Base-by-base conservation (phyloP, 345 rosid genomes). In the Turnera subulata region DNA sequence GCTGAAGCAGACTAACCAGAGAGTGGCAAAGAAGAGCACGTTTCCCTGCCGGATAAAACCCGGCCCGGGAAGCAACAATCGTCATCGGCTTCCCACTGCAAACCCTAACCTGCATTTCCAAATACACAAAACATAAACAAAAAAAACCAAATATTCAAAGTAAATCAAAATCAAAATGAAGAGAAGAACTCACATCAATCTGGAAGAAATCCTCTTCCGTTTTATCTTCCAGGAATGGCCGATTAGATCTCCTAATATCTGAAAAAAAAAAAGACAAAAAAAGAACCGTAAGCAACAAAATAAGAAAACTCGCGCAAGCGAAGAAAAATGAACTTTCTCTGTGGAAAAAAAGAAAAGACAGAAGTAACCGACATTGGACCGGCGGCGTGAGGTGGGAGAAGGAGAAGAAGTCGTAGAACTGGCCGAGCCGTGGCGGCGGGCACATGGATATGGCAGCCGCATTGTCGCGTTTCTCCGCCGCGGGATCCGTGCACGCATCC, bases 131-230 rank as follows among this genome's bases (percentile, higher is more conserved):
- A 17, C 42, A 39, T 29, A 4, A 29, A 29, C 4, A 29, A 17
- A 44, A 10, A 24, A 25, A 58, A 23, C 52, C 46, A 12, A 46
- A 51, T n/a, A n/a, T n/a, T n/a, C 45, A 53, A 19, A 21, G 38
- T 18, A 20, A 5, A 35, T 11, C 13, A 12, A 21, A 54, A 15
- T 22, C 39, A 32, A 15, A 6, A 45, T 9, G 17, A 38, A 40
- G 0, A 20, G 18, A 26, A 17, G 18, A 23, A 40, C 88, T 49
- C 70, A 93, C 99, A 80, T 93, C 99, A 60, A 93, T 81, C 76
- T 83, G 97, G 68, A 93, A 93, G 42, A 82, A 49, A 63, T 58
- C 48, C 8, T 18, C 67, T 24, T 56, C 52, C 32, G 50, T 25
- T 44, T 38, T 39, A 66, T 64, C 47, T 24, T 64, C 71, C 50